These are phyloP conservation scores for Fraxinus platypoda DNA, from an alignment of 305 asterid species.

Conservation along the genomic window DNA sequence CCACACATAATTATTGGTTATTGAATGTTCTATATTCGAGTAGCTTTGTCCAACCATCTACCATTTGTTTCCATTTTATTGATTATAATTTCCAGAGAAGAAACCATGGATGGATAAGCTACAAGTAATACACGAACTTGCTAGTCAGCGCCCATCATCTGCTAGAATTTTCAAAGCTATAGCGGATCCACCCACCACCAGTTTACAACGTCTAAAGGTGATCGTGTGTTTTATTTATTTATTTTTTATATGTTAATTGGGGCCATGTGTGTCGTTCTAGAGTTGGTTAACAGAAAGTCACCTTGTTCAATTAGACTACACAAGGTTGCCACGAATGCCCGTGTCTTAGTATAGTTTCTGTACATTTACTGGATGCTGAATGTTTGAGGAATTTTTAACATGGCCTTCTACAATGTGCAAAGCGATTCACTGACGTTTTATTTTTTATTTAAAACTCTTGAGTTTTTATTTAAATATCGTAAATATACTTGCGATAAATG, in stretches of 20 bases:
- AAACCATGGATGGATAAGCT: conserved; percentile 96
- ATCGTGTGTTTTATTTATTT: conserved; percentile 14
- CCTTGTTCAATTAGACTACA: neutral
- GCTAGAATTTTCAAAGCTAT: conserved; percentile 84
- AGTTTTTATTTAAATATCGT: neutral
- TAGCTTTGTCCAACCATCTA: conserved; percentile 13
- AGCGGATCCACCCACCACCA: conserved; percentile 98
- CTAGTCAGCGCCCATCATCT: conserved; percentile 52
- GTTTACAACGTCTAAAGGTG: conserved; percentile 93
- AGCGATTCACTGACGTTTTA: neutral
- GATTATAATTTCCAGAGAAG: conserved; percentile 45
- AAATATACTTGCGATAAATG: neutral
- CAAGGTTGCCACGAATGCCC: conserved; percentile 5
- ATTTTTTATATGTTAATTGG: conserved; percentile 7
- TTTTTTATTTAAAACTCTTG: neutral
- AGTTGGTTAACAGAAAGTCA: neutral
- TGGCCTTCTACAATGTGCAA: neutral
- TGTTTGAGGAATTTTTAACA: neutral
- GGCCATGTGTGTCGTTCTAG: neutral
- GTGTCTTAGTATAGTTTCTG: neutral
- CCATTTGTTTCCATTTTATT: neutral
- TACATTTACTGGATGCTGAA: neutral
- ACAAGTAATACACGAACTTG: conserved; percentile 66
- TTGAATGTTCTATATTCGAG: conserved; percentile 5
- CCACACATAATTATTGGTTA: conserved; percentile 1